Percentiles rank a stretch among this genome's conserved stretches.
These are phyloP conservation scores for Akanthomyces uredinophilus DNA, from an alignment of 2,329 filamentous ascomycete species.

Conservation along the genomic window DNA sequence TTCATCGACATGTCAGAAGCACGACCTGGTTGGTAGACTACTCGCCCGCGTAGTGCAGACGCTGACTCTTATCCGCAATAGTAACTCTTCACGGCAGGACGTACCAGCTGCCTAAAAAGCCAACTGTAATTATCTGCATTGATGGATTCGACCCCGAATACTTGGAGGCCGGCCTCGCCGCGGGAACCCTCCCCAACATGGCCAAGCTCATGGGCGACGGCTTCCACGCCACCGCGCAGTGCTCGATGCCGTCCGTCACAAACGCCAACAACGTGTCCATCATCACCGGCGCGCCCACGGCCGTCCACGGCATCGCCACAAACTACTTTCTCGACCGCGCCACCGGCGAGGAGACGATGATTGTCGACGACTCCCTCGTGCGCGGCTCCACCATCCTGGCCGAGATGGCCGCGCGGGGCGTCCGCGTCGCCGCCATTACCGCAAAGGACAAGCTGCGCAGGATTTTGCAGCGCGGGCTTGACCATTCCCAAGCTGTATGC, in stretches of 20 bases:
- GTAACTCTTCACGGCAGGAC: slow-evolving; percentile 2
- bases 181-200: slow-evolving; percentile 31
- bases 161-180: slow-evolving; percentile 28
- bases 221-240: slow-evolving; percentile 34
- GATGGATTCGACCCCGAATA: slow-evolving; percentile 41
- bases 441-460: slow-evolving; percentile 40
- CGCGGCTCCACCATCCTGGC: slow-evolving; percentile 37
- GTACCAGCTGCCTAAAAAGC: slow-evolving; percentile 18
- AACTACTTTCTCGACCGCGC: slow-evolving; percentile 38
- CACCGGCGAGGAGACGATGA: slow-evolving; percentile 36
- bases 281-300: slow-evolving; percentile 36
- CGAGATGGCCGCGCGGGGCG: slow-evolving; percentile 32
- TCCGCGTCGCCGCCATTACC: slow-evolving; percentile 38
- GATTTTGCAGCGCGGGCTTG: slow-evolving; percentile 34
- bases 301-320: slow-evolving; percentile 36
- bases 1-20: not conserved
- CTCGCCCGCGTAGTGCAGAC: not conserved
- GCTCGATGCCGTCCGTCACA: slow-evolving; percentile 39
- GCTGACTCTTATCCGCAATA: not conserved
- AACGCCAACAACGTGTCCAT: slow-evolving; percentile 42
- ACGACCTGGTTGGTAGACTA: not conserved
- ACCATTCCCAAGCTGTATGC: slow-evolving; percentile 26
- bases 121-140: slow-evolving; percentile 37
- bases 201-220: slow-evolving; percentile 27
- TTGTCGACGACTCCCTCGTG: slow-evolving; percentile 35